A percentile compares a stretch with the other conserved stretches of the same genome.
Conservation (phyloP, 192 early-diverging fungal genomes). For the Coemansia sp. region DNA sequence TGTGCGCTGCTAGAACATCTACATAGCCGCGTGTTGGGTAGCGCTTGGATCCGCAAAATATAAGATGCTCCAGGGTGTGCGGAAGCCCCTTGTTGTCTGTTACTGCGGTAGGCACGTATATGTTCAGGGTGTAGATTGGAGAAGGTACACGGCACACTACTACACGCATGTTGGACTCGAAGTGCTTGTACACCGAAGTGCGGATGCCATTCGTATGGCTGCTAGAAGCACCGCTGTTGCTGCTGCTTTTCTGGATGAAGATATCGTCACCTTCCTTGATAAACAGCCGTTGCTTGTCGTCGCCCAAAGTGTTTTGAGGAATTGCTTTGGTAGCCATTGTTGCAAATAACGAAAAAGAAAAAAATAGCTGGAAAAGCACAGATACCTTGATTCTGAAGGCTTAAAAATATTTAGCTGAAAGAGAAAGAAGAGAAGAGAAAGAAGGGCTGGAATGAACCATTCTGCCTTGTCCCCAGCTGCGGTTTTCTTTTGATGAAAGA, state of each 20-base stretch:
- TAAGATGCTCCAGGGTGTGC: slow-evolving; percentile 80
- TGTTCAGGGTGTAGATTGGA: slow-evolving; percentile 65
- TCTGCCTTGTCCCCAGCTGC: no score
- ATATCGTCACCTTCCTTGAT: slow-evolving; percentile 30
- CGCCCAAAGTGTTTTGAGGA: neutral
- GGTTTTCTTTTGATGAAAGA: no score
- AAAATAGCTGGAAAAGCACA: neutral
- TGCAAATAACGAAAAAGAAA: neutral
- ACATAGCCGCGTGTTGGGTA: slow-evolving; percentile 71
- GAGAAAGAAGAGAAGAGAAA: no score
- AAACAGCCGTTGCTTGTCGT: slow-evolving; percentile 17
- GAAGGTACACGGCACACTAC: slow-evolving; percentile 65
- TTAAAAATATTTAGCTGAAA: no score
- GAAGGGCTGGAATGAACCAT: no score
- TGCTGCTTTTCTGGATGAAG: slow-evolving; percentile 21
- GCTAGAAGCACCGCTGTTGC: neutral
- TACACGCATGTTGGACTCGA: slow-evolving; percentile 55
- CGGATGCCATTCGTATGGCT: slow-evolving; percentile 13
- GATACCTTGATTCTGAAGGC: no score
- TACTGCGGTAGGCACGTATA: slow-evolving; percentile 74
- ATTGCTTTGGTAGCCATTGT: neutral
- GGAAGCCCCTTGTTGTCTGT: slow-evolving; percentile 71
- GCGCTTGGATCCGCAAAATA: slow-evolving; percentile 78
- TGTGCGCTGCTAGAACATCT: slow-evolving; percentile 71
- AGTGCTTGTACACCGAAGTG: slow-evolving; percentile 56